These are phyloP conservation scores for Parachaetomium inaequale DNA, from an alignment of 495 filamentous ascomycete genomes.

Conservation along the genomic window DNA sequence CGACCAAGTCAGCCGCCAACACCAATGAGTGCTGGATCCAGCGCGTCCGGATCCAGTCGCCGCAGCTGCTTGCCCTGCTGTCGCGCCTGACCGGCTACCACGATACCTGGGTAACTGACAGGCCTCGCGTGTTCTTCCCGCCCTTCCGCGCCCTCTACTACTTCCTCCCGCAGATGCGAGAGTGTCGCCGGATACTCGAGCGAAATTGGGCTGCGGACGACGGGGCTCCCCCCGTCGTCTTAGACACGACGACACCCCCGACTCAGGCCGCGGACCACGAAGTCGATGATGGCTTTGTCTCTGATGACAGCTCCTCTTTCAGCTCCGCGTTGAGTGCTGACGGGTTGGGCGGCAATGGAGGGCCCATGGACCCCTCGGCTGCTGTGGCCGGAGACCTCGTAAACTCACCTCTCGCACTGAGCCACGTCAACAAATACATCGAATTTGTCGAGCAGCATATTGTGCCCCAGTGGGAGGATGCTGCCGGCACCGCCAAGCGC, in stretches of 20 bases:
- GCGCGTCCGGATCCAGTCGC: conserved; percentile 42
- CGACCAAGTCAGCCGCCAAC: conserved; percentile 14
- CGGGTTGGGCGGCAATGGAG: neutral
- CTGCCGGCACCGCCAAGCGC: conserved; percentile 21
- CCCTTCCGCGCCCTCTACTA: conserved; percentile 42
- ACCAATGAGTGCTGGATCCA: conserved; percentile 27
- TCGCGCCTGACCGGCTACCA: conserved; percentile 23
- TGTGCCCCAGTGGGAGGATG: conserved; percentile 31
- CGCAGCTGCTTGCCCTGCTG: conserved; percentile 31
- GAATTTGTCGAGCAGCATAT: conserved; percentile 37
- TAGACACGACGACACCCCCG: neutral
- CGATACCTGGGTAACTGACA: conserved; percentile 23
- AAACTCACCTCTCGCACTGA: conserved; percentile 34
- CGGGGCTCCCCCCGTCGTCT: too few relatives aligned
- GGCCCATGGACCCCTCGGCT: neutral
- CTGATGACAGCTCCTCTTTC: neutral
- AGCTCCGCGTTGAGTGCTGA: neutral
- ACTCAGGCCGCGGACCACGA: neutral
- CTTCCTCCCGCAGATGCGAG: conserved; percentile 37
- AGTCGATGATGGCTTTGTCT: neutral
- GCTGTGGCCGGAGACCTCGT: conserved; percentile 10
- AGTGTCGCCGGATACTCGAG: conserved; percentile 35
- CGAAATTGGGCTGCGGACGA: conserved; percentile 28
- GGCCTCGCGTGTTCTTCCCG: conserved; percentile 35
- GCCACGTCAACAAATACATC: conserved; percentile 35